Evolutionary conservation across 495 filamentous ascomycete species (phyloP), one percentile per base, ranked within the genome.

Genomic region (Aspergillus coremiiformis): DNA sequence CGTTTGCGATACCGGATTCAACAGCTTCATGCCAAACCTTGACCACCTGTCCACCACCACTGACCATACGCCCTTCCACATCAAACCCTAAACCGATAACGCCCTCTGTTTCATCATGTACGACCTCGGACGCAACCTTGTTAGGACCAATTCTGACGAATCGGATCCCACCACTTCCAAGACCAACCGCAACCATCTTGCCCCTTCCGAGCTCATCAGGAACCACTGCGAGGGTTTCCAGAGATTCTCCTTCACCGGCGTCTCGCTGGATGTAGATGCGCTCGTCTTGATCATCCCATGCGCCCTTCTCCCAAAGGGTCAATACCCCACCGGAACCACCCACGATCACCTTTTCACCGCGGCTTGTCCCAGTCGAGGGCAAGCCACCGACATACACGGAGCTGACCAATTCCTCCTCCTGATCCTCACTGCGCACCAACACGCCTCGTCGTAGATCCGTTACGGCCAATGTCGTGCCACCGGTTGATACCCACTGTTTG

Each of bases 281-380:
- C 65, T 95, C 89, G 55, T 93, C 87, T 65, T 95, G 89, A 67
- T 95, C 91, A 59, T 95, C 90, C 91, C 93, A 97, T 1, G 83
- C 78, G 1, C 91, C 93, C 56, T 81, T 85, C 60, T 97, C 90
- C 93, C 93, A 98, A 2, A 96, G 73, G 9, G 91, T 94, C 54
- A 96, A 58, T 5, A 95, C 79, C 14, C 93, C 93, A 8, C 77
- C 81, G 10, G 83, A 81, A 12, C 84, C 86, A 26, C 93, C 93
- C 1, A 95, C 83, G 1, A 90, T 66, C 1, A 95, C 73, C 59
- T 95, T 89, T 57, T 86, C 78, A 2, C 86, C 87, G 21, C 83
- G 82, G 50, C 70, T 79, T 21, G 69, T 73, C 47, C 84, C 82
- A 17, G 80, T 74, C 32, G 81, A 78, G 2, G 80, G 71, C 27